These are phyloP conservation scores for Russula vinacea DNA, from an alignment of 768 basidiomycete genomes.

Conservation along the genomic window DNA sequence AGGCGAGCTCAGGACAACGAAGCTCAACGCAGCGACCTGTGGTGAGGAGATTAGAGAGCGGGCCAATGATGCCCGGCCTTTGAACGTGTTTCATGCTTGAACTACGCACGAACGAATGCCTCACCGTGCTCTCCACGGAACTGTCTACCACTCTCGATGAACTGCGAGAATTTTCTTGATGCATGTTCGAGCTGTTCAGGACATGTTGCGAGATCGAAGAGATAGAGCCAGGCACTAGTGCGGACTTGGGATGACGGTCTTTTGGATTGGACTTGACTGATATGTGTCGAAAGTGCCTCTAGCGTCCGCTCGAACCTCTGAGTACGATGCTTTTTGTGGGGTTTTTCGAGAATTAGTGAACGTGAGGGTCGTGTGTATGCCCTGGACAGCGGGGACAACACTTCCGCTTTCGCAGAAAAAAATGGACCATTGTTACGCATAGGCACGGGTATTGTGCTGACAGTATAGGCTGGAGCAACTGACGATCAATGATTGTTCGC, in stretches of 20 bases:
- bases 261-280: constrained; percentile 5
- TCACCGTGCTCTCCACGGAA: constrained; percentile 18
- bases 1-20: constrained; percentile 51
- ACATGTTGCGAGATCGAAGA: constrained; percentile 27
- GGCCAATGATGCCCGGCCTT: neutral
- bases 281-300: constrained; percentile 18
- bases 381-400: neutral
- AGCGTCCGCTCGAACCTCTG: constrained; percentile 20
- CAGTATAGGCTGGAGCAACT: neutral
- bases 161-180: constrained; percentile 22
- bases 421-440: neutral
- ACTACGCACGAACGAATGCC: constrained; percentile 27
- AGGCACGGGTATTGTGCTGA: neutral
- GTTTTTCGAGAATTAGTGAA: neutral
- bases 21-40: constrained; percentile 64
- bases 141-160: constrained; percentile 19
- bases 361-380: neutral
- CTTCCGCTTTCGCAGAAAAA: neutral
- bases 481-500: neutral
- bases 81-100: neutral
- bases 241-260: constrained; percentile 18
- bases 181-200: constrained; percentile 21
- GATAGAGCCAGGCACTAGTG: constrained; percentile 26
- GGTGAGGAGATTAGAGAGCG: neutral
- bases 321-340: neutral